These are phyloP conservation scores for Aspergillus sp. DNA, from an alignment of 2,329 filamentous ascomycete species.

Conservation along the genomic window DNA sequence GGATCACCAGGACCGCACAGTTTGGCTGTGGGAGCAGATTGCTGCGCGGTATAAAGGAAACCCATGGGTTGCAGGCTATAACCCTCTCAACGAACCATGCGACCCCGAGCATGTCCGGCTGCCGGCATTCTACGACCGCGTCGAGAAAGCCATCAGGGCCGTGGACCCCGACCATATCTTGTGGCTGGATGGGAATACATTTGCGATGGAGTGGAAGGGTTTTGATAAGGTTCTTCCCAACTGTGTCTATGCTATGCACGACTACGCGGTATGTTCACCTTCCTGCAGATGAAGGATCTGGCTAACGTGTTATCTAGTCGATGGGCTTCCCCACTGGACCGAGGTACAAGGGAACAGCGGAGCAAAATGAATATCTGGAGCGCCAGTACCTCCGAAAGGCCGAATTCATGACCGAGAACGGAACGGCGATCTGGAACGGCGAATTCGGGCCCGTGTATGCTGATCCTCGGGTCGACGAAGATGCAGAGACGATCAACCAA, in stretches of 20 bases:
- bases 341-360: conserved; percentile 39
- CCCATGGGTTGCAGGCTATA: conserved; percentile 52
- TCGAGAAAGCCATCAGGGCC: conserved; percentile 46
- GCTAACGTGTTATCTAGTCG: conserved; percentile 13
- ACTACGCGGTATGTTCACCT: conserved; percentile 34
- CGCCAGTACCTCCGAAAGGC: conserved; percentile 47
- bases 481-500: conserved; percentile 41
- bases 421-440: conserved; percentile 56
- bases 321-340: conserved; percentile 45
- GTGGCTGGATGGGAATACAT: conserved; percentile 46
- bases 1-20: conserved; percentile 49
- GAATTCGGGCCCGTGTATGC: conserved; percentile 50
- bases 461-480: conserved; percentile 21
- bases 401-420: conserved; percentile 44
- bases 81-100: conserved; percentile 52
- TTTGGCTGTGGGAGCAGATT: conserved; percentile 51
- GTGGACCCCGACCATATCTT: conserved; percentile 48
- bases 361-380: conserved; percentile 42
- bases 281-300: background rate
- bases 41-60: conserved; percentile 46
- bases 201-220: conserved; percentile 44
- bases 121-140: conserved; percentile 45
- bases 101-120: conserved; percentile 48
- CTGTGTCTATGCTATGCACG: conserved; percentile 46
- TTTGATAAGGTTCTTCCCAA: conserved; percentile 46